phyloP scores from a whole-genome alignment of 768 basidiomycete species.

The Amanita brunnescens region DNA sequence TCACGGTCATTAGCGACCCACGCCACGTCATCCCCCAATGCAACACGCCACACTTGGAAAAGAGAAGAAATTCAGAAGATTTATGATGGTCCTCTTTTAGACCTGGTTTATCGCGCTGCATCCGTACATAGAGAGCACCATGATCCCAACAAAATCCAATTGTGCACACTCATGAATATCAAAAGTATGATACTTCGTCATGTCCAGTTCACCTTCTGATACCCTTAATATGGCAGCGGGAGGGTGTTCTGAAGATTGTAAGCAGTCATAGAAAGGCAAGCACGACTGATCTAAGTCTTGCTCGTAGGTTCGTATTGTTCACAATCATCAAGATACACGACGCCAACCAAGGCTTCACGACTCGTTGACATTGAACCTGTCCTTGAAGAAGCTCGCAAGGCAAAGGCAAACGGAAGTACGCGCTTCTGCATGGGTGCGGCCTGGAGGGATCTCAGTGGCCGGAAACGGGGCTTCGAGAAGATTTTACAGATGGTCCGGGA shows the following conservation, averaged over 20 bases:
- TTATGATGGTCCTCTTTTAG: conserved; percentile 80
- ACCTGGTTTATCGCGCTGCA: conserved; percentile 83
- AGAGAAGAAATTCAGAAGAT: conserved; percentile 76
- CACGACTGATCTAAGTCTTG: neutral
- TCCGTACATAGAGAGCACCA: conserved; percentile 79
- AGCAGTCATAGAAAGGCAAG: conserved; percentile 18
- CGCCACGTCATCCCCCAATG: conserved; percentile 25
- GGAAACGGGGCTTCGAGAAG: conserved; percentile 88
- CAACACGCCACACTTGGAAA: conserved; percentile 60
- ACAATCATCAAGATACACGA: conserved; percentile 90
- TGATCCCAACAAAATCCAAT: conserved; percentile 84
- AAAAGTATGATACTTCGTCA: conserved; percentile 55
- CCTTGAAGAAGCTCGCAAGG: conserved; percentile 83
- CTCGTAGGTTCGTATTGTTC: conserved; percentile 88
- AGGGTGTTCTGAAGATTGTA: conserved; percentile 94
- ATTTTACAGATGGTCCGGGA: conserved; percentile 89
- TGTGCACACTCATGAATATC: conserved; percentile 98
- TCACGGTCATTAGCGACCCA: conserved; percentile 56
- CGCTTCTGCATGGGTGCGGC: conserved; percentile 99
- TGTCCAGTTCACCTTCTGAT: conserved; percentile 16
- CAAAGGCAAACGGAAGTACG: conserved; percentile 94
- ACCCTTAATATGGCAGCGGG: conserved; percentile 50
- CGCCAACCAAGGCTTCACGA: conserved; percentile 80
- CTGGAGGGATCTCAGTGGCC: conserved; percentile 90
- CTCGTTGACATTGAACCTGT: conserved; percentile 89